These are phyloP conservation scores for Alternaria arborescens DNA, from an alignment of 2,329 filamentous ascomycete genomes.

Conservation along the genomic window DNA sequence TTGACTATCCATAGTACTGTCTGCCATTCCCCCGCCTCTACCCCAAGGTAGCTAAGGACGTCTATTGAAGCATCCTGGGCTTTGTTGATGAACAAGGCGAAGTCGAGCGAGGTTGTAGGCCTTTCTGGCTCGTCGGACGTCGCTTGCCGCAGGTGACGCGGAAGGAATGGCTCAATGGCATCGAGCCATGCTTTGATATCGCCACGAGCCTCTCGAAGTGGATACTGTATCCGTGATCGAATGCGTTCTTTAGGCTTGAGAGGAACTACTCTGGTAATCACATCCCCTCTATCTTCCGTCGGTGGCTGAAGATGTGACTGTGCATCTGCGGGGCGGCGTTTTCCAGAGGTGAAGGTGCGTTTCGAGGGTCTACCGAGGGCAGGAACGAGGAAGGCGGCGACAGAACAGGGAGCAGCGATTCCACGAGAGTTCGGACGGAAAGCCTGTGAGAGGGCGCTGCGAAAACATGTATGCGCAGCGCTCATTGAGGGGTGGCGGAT, in stretches of 20 bases:
- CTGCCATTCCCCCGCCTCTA: constrained; percentile 54
- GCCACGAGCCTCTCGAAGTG: constrained; percentile 28
- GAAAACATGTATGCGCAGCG: constrained; percentile 49
- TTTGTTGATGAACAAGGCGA: constrained; percentile 36
- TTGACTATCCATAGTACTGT: constrained; percentile 58
- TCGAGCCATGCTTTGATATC: constrained; percentile 46
- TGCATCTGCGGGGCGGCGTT: constrained; percentile 23
- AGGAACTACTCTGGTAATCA: constrained; percentile 2
- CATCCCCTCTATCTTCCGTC: constrained; percentile 3
- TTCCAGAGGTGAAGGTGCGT: constrained; percentile 39
- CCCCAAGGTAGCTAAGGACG: constrained; percentile 52
- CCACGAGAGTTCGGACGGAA: constrained; percentile 41
- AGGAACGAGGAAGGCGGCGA: constrained; percentile 49
- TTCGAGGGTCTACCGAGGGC: constrained; percentile 33
- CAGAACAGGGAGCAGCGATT: constrained; percentile 30
- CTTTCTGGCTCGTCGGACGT: constrained; percentile 16
- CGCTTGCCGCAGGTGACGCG: constrained; percentile 40
- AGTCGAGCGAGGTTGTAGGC: constrained; percentile 36
- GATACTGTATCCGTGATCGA: constrained; percentile 30
- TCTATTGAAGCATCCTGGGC: constrained; percentile 47
- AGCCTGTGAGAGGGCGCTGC: constrained; percentile 48
- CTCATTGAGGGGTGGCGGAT: constrained; percentile 44
- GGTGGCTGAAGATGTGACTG: constrained; percentile 3
- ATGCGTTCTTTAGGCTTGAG: constrained; percentile 22
- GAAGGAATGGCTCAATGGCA: constrained; percentile 50